phyloP scores from a whole-genome alignment of 208 protist species.

The Leishmania tropica region DNA sequence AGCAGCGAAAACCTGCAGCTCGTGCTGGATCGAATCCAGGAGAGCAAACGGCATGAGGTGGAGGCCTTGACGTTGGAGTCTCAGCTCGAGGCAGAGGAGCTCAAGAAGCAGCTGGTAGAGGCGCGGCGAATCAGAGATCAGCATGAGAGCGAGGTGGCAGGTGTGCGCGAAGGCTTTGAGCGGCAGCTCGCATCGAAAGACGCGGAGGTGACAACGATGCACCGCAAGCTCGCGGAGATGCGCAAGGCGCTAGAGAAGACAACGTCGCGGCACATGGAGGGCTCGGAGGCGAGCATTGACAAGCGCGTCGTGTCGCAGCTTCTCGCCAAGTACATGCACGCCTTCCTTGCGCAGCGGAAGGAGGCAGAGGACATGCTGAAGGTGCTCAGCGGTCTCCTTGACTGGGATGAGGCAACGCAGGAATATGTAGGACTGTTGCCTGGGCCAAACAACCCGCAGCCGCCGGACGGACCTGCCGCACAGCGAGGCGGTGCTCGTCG shows the following conservation, averaged over 20 bases:
- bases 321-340: slow-evolving; percentile 86
- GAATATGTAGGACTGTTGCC: slow-evolving; percentile 77
- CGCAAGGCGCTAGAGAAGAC: slow-evolving; percentile 63
- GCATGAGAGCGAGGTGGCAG: slow-evolving; percentile 20
- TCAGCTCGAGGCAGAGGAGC: slow-evolving; percentile 30
- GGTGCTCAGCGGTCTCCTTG: slow-evolving; percentile 69
- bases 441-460: slow-evolving; percentile 65
- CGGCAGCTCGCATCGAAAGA: slow-evolving; percentile 60
- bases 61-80: slow-evolving; percentile 27
- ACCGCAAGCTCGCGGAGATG: slow-evolving; percentile 81
- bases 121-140: slow-evolving; percentile 2
- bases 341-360: slow-evolving; percentile 47
- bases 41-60: slow-evolving; percentile 29
- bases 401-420: slow-evolving; percentile 83
- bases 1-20: slow-evolving; percentile 31
- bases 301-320: slow-evolving; percentile 85
- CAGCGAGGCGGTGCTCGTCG: slow-evolving; percentile 19
- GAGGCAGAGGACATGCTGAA: slow-evolving; percentile 82
- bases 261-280: slow-evolving; percentile 54
- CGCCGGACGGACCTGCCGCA: slow-evolving; percentile 12
- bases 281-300: slow-evolving; percentile 66
- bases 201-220: slow-evolving; percentile 63
- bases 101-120: slow-evolving; percentile 25
- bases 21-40: slow-evolving; percentile 37
- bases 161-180: slow-evolving; percentile 7